Percentiles rank a stretch among this genome's conserved stretches.
phyloP scores from a whole-genome alignment of 768 basidiomycete species.

The Tylopilus sp. region DNA sequence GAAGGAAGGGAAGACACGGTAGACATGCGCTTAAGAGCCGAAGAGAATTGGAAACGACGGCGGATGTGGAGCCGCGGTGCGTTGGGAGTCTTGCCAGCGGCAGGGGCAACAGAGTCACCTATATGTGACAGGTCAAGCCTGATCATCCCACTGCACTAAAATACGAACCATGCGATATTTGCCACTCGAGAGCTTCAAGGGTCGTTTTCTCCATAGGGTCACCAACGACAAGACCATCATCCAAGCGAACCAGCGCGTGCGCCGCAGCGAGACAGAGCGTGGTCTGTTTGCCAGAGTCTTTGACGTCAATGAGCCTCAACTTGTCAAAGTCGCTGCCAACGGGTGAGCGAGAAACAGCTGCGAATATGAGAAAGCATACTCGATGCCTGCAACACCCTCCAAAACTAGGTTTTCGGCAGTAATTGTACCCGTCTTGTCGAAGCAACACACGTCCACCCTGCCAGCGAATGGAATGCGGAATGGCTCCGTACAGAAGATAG shows the following conservation, averaged over 20 bases:
- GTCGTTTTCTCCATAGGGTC: slow-evolving; percentile 99
- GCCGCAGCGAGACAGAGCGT: slow-evolving; percentile 88
- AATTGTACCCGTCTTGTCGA: slow-evolving; percentile 99
- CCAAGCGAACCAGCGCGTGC: slow-evolving; percentile 90
- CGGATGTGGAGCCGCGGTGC: slow-evolving; percentile 67
- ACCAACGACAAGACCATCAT: slow-evolving; percentile 91
- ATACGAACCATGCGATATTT: slow-evolving; percentile 58
- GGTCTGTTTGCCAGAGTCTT: slow-evolving; percentile 72
- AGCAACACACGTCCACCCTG: slow-evolving; percentile 96
- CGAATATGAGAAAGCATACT: slow-evolving; percentile 51
- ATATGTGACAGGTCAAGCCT: neutral
- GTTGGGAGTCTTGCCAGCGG: slow-evolving; percentile 47
- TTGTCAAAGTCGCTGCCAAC: slow-evolving; percentile 52
- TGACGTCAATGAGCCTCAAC: slow-evolving; percentile 71
- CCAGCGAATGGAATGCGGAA: slow-evolving; percentile 97
- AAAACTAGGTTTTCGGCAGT: slow-evolving; percentile 94
- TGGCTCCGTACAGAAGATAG: slow-evolving; percentile 98
- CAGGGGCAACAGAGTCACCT: slow-evolving; percentile 70
- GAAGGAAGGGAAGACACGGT: slow-evolving; percentile 72
- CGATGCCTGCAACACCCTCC: slow-evolving; percentile 88
- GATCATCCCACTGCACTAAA: neutral
- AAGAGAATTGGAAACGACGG: slow-evolving; percentile 96
- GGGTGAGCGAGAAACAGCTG: neutral
- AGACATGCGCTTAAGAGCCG: slow-evolving; percentile 96
- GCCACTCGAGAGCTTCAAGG: slow-evolving; percentile 88